Conservation (phyloP, 2,329 filamentous ascomycete species). For the Aspergillus pseudoterreus region DNA sequence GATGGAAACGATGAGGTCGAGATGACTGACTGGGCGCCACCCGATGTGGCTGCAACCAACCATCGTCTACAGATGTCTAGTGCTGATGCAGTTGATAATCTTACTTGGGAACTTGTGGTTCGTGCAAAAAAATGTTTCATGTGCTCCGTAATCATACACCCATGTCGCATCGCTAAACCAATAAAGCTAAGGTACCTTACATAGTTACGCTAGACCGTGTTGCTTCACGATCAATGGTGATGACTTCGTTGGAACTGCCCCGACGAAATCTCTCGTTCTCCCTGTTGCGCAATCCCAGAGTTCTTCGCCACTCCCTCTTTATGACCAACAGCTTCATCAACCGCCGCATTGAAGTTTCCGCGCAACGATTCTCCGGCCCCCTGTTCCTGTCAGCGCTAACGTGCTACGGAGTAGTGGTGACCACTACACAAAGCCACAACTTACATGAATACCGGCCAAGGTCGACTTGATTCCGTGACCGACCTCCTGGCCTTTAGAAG, state of each 20-base stretch:
- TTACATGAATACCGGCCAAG: constrained; percentile 34
- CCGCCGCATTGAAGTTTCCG: constrained; percentile 33
- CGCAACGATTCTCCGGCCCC: constrained; percentile 40
- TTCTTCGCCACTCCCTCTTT: constrained; percentile 34
- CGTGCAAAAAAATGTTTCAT: not conserved
- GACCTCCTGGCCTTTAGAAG: constrained; percentile 16
- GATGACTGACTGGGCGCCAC: not conserved
- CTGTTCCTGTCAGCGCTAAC: constrained; percentile 15
- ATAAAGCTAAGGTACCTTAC: too few species aligned
- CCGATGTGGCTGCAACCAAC: too few species aligned
- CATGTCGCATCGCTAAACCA: not conserved
- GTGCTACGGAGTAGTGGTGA: not conserved
- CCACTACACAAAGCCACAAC: constrained; percentile 9
- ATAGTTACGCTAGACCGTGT: too few species aligned
- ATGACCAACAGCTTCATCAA: constrained; percentile 38
- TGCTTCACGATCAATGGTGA: not conserved
- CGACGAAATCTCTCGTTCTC: constrained; percentile 31
- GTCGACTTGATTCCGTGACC: constrained; percentile 24
- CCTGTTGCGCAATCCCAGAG: constrained; percentile 32
- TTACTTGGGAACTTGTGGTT: too few species aligned
- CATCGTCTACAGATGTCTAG: too few species aligned
- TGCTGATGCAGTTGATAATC: too few species aligned
- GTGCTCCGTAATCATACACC: not conserved
- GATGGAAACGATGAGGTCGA: not conserved
- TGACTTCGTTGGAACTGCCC: constrained; percentile 22